phyloP scores from a whole-genome alignment of 2,329 filamentous ascomycete genomes.

The Trichoderma aggressivum region DNA sequence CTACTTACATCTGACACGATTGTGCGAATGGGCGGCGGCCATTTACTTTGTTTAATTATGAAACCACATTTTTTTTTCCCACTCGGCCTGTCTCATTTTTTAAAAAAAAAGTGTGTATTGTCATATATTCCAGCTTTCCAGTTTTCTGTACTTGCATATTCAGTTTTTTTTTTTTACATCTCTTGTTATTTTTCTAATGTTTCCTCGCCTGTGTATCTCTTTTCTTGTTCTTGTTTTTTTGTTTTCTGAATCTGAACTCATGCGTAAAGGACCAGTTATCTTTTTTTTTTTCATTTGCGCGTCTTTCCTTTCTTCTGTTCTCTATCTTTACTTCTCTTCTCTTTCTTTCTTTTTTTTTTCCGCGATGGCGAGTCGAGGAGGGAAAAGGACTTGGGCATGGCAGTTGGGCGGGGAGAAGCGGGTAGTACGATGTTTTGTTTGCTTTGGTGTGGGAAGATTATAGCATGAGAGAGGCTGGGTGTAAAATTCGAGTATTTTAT shows the following conservation, averaged over 20 bases:
- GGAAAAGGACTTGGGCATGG: not conserved
- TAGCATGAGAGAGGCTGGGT: not conserved
- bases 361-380: slow-evolving; percentile 8
- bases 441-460: not conserved
- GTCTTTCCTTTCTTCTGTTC: slow-evolving; percentile 15
- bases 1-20: slow-evolving; percentile 32
- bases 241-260: not conserved
- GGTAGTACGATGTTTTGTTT: not conserved
- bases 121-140: slow-evolving; percentile 10
- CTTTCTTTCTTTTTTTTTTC: not conserved
- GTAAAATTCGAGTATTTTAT: not conserved
- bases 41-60: slow-evolving; percentile 54
- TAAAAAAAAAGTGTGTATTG: not conserved
- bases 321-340: not conserved
- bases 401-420: not conserved
- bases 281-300: slow-evolving; percentile 7
- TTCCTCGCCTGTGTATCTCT: not conserved
- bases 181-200: not conserved
- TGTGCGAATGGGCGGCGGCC: slow-evolving; percentile 38
- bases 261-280: not conserved
- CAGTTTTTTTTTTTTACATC: not conserved
- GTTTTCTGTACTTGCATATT: slow-evolving; percentile 18
- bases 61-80: slow-evolving; percentile 34
- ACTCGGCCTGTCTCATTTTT: slow-evolving; percentile 23
- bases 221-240: not conserved